A percentile compares a stretch with the other conserved stretches of the same genome.
These are phyloP conservation scores for Huntiella moniliformis DNA, from an alignment of 2,329 filamentous ascomycete species.

Conservation along the genomic window DNA sequence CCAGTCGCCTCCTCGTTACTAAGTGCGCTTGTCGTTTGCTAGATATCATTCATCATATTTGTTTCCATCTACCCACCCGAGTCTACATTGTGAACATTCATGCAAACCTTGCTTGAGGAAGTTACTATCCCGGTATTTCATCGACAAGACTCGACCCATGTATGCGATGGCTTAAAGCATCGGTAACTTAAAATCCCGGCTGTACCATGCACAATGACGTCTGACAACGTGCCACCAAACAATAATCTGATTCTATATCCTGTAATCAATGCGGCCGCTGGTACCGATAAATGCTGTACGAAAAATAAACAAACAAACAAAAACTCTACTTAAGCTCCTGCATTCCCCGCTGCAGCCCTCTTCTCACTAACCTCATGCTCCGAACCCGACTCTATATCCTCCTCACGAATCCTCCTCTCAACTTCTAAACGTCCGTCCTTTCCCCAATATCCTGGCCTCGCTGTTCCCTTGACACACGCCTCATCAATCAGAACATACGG, in stretches of 20 bases:
- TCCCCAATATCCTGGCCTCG: conserved; percentile 43
- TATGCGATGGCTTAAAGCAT: not conserved
- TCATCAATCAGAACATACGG: conserved; percentile 60
- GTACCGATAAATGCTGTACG: not conserved
- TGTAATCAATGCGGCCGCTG: too few species aligned
- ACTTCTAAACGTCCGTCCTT: conserved; percentile 53
- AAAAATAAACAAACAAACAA: conserved; percentile 1
- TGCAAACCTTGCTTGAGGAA: too few species aligned
- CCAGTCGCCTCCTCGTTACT: conserved; percentile 43
- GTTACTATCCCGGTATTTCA: too few species aligned
- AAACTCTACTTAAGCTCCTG: not conserved
- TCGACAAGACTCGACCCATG: too few species aligned
- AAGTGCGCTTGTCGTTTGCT: conserved; percentile 15
- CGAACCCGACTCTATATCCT: conserved; percentile 22
- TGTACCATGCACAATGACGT: too few species aligned
- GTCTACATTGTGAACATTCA: conserved; percentile 3
- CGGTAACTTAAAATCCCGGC: too few species aligned
- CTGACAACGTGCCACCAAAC: too few species aligned
- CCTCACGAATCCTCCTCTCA: conserved; percentile 47
- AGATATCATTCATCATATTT: conserved; percentile 8
- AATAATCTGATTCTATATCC: too few species aligned
- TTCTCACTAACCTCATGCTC: too few species aligned
- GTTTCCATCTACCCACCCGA: conserved; percentile 1
- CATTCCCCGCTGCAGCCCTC: too few species aligned
- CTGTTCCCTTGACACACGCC: conserved; percentile 42